Percentiles rank a stretch among this genome's conserved stretches.
These are phyloP conservation scores for Hypoxylon crocopeplum DNA, from an alignment of 495 filamentous ascomycete species.

Conservation along the genomic window DNA sequence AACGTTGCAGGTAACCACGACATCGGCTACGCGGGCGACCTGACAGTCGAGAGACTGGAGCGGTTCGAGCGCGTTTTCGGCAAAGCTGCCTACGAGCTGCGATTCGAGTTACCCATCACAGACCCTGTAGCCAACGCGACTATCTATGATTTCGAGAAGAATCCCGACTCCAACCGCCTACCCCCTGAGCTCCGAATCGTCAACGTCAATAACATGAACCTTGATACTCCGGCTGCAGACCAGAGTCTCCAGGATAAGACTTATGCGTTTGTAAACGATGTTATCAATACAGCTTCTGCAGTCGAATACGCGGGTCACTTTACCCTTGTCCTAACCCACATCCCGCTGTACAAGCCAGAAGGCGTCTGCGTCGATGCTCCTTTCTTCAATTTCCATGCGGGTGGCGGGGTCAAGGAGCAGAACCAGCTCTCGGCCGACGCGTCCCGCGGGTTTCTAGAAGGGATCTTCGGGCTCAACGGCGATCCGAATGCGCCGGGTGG, in stretches of 20 bases:
- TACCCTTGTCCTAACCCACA: slow-evolving; percentile 87
- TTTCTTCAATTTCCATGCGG: slow-evolving; percentile 75
- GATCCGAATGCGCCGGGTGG: slow-evolving; percentile 57
- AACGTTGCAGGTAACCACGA: slow-evolving; percentile 95
- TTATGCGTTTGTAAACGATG: slow-evolving; percentile 77
- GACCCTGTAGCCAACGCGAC: slow-evolving; percentile 41
- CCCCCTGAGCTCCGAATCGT: slow-evolving; percentile 76
- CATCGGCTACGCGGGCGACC: slow-evolving; percentile 92
- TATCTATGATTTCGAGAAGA: slow-evolving; percentile 42
- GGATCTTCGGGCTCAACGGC: slow-evolving; percentile 78
- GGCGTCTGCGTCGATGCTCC: slow-evolving; percentile 87
- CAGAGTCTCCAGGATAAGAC: slow-evolving; percentile 69
- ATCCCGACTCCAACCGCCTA: slow-evolving; percentile 48
- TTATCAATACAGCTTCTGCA: slow-evolving; percentile 69
- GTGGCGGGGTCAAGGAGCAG: slow-evolving; percentile 83
- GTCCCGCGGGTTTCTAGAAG: slow-evolving; percentile 73
- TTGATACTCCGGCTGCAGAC: slow-evolving; percentile 80
- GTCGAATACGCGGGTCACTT: slow-evolving; percentile 71
- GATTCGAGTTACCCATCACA: slow-evolving; percentile 66
- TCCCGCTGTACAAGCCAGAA: slow-evolving; percentile 83
- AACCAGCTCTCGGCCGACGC: slow-evolving; percentile 80
- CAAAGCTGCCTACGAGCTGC: slow-evolving; percentile 83
- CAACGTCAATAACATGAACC: slow-evolving; percentile 87
- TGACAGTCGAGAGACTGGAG: slow-evolving; percentile 70
- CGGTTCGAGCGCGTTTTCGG: slow-evolving; percentile 87